Evolutionary conservation across 2,329 filamentous ascomycete species (phyloP).

Genomic region (Cordyceps farinosa): DNA sequence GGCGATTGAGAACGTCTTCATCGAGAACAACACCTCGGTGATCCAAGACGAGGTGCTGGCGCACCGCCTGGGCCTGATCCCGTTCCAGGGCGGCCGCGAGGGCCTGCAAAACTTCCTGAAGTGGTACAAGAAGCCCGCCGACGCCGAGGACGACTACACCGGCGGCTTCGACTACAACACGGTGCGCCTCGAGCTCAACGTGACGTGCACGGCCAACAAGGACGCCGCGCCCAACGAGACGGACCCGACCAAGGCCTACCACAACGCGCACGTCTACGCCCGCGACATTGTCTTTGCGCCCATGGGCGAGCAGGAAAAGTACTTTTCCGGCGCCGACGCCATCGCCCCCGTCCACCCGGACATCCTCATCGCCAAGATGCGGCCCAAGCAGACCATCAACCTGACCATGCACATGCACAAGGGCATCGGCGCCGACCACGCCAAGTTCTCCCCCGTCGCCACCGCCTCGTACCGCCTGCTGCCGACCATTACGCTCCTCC

Average conservation of each 20-base stretch:
- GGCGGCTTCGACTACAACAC: conserved; percentile 79
- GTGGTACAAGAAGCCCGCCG: conserved; percentile 70
- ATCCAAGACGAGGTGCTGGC: conserved; percentile 97
- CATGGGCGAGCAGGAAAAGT: conserved; percentile 66
- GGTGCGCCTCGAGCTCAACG: conserved; percentile 69
- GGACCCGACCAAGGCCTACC: conserved; percentile 80
- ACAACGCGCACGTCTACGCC: conserved; percentile 80
- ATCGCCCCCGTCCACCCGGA: conserved; percentile 83
- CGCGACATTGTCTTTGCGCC: conserved; percentile 73
- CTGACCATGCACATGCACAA: conserved; percentile 92
- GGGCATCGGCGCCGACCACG: conserved; percentile 88
- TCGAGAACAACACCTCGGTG: conserved; percentile 95
- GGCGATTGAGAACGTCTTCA: conserved; percentile 89
- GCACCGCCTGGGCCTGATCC: conserved; percentile 84
- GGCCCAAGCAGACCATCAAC: conserved; percentile 83
- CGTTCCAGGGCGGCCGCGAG: conserved; percentile 73
- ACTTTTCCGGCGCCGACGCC: conserved; percentile 63
- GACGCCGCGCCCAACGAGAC: conserved; percentile 68
- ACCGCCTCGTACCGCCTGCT: conserved; percentile 90
- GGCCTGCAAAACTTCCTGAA: conserved; percentile 75
- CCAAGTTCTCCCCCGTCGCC: conserved; percentile 95
- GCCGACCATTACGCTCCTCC: conserved; percentile 78
- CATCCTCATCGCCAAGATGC: conserved; percentile 89
- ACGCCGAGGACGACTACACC: conserved; percentile 59
- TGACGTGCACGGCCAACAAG: conserved; percentile 76